phyloP scores from a whole-genome alignment of 768 basidiomycete genomes.

The Suillus lakei region DNA sequence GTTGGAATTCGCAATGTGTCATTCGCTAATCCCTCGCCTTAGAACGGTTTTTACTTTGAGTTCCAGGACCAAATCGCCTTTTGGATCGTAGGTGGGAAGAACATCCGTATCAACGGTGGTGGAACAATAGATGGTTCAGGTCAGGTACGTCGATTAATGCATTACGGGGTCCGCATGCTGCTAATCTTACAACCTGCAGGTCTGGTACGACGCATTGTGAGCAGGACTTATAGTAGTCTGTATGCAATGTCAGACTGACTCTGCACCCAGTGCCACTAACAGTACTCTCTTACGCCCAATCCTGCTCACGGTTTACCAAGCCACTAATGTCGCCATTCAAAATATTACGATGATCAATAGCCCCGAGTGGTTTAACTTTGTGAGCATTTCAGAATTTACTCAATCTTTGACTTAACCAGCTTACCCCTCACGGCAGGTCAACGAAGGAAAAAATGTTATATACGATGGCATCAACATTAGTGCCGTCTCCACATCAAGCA shows the following conservation, averaged over 20 bases:
- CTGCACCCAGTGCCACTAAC: conserved; percentile 43
- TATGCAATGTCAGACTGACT: not conserved
- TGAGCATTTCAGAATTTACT: conserved; percentile 19
- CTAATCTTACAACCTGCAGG: conserved; percentile 29
- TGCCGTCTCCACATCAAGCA: conserved; percentile 48
- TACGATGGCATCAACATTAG: conserved; percentile 53
- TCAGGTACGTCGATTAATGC: conserved; percentile 44
- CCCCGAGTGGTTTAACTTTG: conserved; percentile 59
- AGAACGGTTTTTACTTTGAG: conserved; percentile 57
- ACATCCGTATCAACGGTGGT: conserved; percentile 56
- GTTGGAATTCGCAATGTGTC: not conserved
- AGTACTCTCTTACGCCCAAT: conserved; percentile 57
- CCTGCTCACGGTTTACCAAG: conserved; percentile 58
- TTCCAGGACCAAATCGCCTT: conserved; percentile 60
- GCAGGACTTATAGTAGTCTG: conserved; percentile 18
- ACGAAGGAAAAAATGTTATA: conserved; percentile 50
- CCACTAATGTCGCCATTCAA: conserved; percentile 49
- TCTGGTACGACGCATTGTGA: conserved; percentile 61
- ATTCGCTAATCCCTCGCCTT: not conserved
- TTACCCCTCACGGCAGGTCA: conserved; percentile 38
- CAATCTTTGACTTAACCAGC: not conserved
- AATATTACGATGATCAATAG: conserved; percentile 53
- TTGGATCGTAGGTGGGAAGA: conserved; percentile 58
- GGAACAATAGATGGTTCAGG: conserved; percentile 70
- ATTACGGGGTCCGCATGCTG: not conserved